These are phyloP conservation scores for Oryza brachyantha DNA, from an alignment of 176 grass and related monocot species.

Conservation along the genomic window DNA sequence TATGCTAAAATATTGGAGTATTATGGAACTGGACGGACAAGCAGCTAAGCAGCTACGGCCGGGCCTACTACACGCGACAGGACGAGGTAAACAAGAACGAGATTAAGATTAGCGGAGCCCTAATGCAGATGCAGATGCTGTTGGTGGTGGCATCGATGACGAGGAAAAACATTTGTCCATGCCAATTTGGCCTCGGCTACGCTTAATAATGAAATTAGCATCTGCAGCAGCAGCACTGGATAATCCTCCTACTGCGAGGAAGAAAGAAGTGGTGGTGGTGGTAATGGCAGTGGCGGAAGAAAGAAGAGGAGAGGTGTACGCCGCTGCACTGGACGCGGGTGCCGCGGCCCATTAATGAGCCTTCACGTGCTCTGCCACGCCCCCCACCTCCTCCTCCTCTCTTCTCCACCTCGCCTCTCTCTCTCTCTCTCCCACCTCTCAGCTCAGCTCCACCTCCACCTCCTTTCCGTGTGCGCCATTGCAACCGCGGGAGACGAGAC, in stretches of 20 bases:
- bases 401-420: neutral
- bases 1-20: no score
- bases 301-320: neutral
- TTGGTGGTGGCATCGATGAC: neutral
- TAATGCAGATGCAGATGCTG: neutral
- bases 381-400: neutral
- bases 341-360: constrained; percentile 58
- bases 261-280: neutral
- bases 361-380: constrained; percentile 64
- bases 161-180: neutral
- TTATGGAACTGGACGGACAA: no score
- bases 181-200: neutral
- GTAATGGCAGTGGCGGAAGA: neutral
- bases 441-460: neutral
- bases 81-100: neutral
- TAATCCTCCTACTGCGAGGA: no score
- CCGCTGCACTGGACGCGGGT: neutral
- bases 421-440: neutral
- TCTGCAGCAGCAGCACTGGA: no score
- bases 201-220: neutral
- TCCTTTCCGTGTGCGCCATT: constrained; percentile 31
- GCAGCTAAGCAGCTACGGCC: no score
- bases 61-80: no score
- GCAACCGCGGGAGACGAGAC: neutral
- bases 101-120: neutral